Base-by-base conservation (phyloP, 495 filamentous ascomycete species). In the Melanomma pulvis-pyrius region DNA sequence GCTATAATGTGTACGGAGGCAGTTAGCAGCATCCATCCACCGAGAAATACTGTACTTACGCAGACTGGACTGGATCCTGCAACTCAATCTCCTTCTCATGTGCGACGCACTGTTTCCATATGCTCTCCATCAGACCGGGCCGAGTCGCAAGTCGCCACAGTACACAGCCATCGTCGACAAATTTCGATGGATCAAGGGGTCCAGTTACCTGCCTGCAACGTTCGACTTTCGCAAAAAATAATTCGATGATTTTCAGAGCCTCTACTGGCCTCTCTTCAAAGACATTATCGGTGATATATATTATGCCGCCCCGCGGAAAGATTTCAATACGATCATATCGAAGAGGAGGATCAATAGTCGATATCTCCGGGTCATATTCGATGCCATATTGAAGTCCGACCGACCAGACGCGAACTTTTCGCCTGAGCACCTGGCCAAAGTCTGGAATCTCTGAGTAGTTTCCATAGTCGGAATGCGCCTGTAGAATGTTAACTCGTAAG, bases 211-310 rank as follows among this genome's bases (percentile, higher is more conserved):
- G 51, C 15, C 53, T 21, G 30, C 30, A 44, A 46, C n/a, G 11
- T 22, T 59, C 32, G 29, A 68, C 47, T 25, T 59, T 63, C 11
- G 11, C 41, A 30, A 63, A 28, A 50, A 73, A 68, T 2, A 41
- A 24, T 13, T 63, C 13, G 9, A 73, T 41, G 29, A 73, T 59
- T n/a, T 36, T 46, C 24, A 71, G 41, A 3, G 70, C 72, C 32
- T 67, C 36, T n/a, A 19, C 13, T 8, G 69, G 69, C 21, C 67
- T 17, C 29, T 65, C 25, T 24, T 17, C 55, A 41, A 72, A 74
- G 0, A 74, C 69, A n/a, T 69, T 61, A 49, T 72, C 66, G 7
- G 72, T 72, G 29, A 74, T 72, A 46, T 61, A 74, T 28, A 72
- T 65, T 44, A 70, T 39, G 21, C 58, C 53, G 19, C 72, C 72